phyloP scores from a whole-genome alignment of 2,329 filamentous ascomycete species.

The Cladosporium sp. region DNA sequence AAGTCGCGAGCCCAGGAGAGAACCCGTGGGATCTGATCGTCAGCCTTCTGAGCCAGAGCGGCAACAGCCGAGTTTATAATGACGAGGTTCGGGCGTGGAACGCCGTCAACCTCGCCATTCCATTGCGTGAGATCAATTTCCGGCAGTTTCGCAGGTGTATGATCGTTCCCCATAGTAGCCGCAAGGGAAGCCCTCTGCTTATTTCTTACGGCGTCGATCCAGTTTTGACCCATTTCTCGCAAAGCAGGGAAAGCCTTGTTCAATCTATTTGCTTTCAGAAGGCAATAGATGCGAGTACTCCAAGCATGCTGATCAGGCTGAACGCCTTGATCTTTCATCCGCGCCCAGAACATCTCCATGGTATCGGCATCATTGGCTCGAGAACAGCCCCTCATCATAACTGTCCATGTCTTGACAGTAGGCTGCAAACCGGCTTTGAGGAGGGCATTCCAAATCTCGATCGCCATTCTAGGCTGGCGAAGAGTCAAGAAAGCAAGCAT shows the following conservation, averaged over 20 bases:
- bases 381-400: slow-evolving; percentile 68
- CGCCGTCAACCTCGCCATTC: slow-evolving; percentile 31
- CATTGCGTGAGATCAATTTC: slow-evolving; percentile 17
- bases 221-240: slow-evolving; percentile 60
- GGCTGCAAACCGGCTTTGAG: slow-evolving; percentile 52
- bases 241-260: slow-evolving; percentile 59
- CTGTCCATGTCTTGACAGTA: slow-evolving; percentile 62
- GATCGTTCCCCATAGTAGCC: slow-evolving; percentile 12
- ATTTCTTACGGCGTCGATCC: slow-evolving; percentile 41
- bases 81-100: slow-evolving; percentile 56
- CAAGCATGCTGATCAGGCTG: slow-evolving; percentile 62
- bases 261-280: slow-evolving; percentile 53
- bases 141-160: neutral
- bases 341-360: slow-evolving; percentile 63
- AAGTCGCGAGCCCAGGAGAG: slow-evolving; percentile 43
- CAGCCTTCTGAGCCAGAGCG: slow-evolving; percentile 51
- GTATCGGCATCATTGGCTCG: slow-evolving; percentile 54
- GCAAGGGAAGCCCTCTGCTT: slow-evolving; percentile 17
- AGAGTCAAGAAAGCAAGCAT: slow-evolving; percentile 45
- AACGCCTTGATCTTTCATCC: slow-evolving; percentile 53
- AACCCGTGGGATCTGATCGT: slow-evolving; percentile 48
- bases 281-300: slow-evolving; percentile 64
- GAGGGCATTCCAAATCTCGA: slow-evolving; percentile 57
- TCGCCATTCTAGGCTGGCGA: slow-evolving; percentile 38
- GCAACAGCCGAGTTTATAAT: slow-evolving; percentile 66